Base-by-base conservation (phyloP, 768 basidiomycete genomes). In the Clitopilus passeckerianus region DNA sequence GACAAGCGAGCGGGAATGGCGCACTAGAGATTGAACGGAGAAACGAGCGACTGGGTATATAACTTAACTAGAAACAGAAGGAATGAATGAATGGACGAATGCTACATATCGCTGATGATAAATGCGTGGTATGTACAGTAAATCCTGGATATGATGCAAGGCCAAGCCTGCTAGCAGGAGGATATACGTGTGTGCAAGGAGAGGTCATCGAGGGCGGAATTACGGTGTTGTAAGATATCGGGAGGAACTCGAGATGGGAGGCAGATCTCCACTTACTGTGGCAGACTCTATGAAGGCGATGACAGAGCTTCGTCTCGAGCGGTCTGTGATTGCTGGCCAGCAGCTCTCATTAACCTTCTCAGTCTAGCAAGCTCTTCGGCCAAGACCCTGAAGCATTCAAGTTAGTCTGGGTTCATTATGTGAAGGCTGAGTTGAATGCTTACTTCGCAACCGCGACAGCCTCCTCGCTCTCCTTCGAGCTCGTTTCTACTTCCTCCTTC, bases 331-430 rank as follows among this genome's bases (percentile, higher is more conserved):
- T 57, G 57, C 58, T 72, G 74, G 0, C 78, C 74, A 64, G 82
- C 79, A 41, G 74, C 72, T 66, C 83, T 87, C 85, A 93, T 91
- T 41, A 93, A 78, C 64, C 90, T 80, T 67, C 87, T 79, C 67
- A 93, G 73, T 59, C 89, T 79, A 54, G 83, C 80, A 50, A 92
- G 75, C 68, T 92, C 90, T 27, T 77, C 74, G 5, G 87, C 75
- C 30, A 91, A 70, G 33, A 75, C 72, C 66, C 89, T 90, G 65
- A 60, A 46, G 34, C 62, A 16, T 56, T 34, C 60, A 44, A 35
- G 41, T 52, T 54, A 53, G 56, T 37, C 24, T 20, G 16, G 34
- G 22, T 43, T 24, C 37, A 50, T 6, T 56, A 60, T 57, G 23
- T 7, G 27, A 4, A 24, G 60, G 16, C 22, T 24, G 35, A 30